A percentile compares a stretch with the other conserved stretches of the same genome.
Conservation (phyloP, 208 protist species). For the Histomonas meleagridis region DNA sequence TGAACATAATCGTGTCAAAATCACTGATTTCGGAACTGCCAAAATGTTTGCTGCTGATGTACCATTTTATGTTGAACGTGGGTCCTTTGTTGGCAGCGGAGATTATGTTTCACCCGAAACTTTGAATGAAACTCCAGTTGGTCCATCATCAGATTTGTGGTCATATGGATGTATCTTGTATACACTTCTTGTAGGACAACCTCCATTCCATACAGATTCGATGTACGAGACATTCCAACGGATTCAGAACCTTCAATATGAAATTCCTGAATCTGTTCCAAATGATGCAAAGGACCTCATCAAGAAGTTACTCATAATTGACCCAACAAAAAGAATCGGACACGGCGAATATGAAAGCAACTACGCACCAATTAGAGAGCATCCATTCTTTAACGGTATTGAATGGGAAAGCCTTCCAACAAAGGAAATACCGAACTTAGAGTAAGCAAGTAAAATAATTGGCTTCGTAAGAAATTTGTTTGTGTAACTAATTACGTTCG, state of each 20-base stretch:
- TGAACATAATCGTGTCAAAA: background rate
- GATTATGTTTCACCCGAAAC: constrained; percentile 5
- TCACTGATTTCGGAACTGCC: background rate
- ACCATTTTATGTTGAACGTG: background rate
- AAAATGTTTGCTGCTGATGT: background rate
- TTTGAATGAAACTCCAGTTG: background rate
- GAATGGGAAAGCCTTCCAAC: background rate
- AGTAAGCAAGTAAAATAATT: no score
- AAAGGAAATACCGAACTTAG: no score
- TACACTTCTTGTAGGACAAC: background rate
- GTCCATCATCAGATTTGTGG: background rate
- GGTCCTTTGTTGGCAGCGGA: background rate
- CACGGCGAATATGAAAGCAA: background rate
- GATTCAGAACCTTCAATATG: background rate
- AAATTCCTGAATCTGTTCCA: background rate
- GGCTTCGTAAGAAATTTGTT: no score
- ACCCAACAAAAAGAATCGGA: background rate
- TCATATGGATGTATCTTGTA: background rate
- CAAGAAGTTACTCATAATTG: background rate
- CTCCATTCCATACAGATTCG: background rate
- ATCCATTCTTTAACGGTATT: constrained; percentile 25
- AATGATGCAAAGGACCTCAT: background rate
- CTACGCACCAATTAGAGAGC: background rate
- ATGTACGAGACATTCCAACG: background rate
- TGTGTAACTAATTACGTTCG: no score